Conservation (phyloP, 495 filamentous ascomycete species). For the Annulohypoxylon moriforme region DNA sequence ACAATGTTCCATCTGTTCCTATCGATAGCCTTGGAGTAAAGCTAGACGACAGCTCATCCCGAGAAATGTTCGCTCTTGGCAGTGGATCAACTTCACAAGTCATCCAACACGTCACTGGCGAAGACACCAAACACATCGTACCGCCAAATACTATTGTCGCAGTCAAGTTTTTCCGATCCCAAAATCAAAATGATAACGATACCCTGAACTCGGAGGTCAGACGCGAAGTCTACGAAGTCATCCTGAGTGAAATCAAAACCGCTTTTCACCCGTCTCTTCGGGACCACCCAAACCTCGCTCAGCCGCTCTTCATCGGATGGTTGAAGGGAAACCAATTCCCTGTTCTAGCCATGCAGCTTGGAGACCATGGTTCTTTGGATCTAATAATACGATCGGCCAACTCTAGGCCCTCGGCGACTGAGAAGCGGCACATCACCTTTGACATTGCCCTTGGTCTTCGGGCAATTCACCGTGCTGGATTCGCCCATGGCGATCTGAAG, state of each 20-base stretch:
- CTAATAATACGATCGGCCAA: not conserved
- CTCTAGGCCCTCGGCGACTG: not conserved
- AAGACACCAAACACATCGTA: not conserved
- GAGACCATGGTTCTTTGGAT: constrained; percentile 6
- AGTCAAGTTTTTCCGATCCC: constrained; percentile 2
- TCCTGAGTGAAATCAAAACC: not conserved
- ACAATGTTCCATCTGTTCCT: not conserved
- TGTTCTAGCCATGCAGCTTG: not conserved
- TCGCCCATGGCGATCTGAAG: not conserved
- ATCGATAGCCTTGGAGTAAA: not conserved
- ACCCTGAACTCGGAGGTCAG: not conserved
- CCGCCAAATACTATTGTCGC: not conserved
- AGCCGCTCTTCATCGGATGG: constrained; percentile 2
- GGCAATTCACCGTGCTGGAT: not conserved
- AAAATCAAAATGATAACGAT: not conserved
- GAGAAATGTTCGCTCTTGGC: not conserved
- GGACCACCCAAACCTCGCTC: not conserved
- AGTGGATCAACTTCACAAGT: not conserved
- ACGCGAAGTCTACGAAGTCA: not conserved
- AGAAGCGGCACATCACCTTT: not conserved
- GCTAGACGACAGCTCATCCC: not conserved
- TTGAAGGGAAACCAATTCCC: not conserved
- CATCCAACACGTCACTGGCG: not conserved
- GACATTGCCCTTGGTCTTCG: constrained; percentile 5
- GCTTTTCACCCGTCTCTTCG: not conserved